Base-by-base conservation (phyloP, 495 filamentous ascomycete genomes). In the Trichoderma reesei region DNA sequence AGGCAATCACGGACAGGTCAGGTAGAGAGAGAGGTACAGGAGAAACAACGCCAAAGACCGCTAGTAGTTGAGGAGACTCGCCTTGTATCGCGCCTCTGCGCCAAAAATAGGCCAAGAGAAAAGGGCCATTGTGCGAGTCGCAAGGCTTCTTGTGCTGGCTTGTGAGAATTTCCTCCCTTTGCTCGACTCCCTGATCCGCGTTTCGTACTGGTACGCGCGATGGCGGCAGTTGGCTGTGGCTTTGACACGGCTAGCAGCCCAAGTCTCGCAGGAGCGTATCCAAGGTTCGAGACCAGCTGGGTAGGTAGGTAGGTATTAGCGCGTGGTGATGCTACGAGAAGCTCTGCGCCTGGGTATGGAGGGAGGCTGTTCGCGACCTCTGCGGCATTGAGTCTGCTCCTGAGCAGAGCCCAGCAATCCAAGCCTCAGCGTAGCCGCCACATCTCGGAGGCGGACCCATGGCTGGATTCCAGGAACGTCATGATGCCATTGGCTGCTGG, bases 191-290 rank as follows among this genome's bases (percentile, higher is more conserved):
- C 8, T 11, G 14, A 20, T 56, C 51, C 51, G 20, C 34, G 51
- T 56, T 56, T 26, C 51, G 51, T 10, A 56, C 51, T 56, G 3
- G 20, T 56, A 56, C 51, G 51, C 51, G 51, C 51, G 51, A 10
- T 7, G 51, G 51, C 51, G 26, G 18, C 51, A 18, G 51, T 56
- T 56, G 51, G 51, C 9, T 31, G 51, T 8, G 20, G 16, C 14
- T 48, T 18, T 48, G 44, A 48, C 16, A 48, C 44, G 20, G 16
- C 44, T 18, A 48, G n/a, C 16, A 48, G 44, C 44, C 44, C 20
- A 48, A 48, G 44, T n/a, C 44, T 56, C 51, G 51, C 51, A 34
- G 7, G 5, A 56, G 51, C 51, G 31, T 26, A 56, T 56, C 51
- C 33, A 34, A 56, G 18, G 10, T 2, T 13, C 20, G 20, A 56